Percentiles rank a stretch among this genome's conserved stretches.
phyloP scores from a whole-genome alignment of 768 basidiomycete species.

The Lactarius sp. region DNA sequence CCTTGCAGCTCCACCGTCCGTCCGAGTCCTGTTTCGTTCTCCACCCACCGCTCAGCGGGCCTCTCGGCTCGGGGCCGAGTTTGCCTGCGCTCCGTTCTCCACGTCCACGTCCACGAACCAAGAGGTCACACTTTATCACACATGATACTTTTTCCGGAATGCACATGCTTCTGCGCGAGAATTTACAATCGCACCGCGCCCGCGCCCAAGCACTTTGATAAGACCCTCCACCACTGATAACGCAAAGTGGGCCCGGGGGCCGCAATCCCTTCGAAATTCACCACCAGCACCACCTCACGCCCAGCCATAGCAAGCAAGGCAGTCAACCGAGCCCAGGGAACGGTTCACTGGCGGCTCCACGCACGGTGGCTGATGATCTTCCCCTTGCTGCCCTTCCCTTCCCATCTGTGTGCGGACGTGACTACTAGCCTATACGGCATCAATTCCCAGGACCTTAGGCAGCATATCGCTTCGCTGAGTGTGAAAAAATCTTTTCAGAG shows the following conservation, averaged over 20 bases:
- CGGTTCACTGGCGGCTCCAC: background rate
- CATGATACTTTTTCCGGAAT: background rate
- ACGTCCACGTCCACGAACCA: background rate
- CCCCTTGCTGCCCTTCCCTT: background rate
- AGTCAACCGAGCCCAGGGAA: background rate
- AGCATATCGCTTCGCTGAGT: conserved; percentile 19
- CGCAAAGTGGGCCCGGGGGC: background rate
- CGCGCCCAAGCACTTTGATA: background rate
- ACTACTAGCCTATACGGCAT: background rate
- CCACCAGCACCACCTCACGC: background rate
- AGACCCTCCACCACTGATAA: background rate
- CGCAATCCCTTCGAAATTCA: background rate
- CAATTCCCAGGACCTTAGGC: background rate
- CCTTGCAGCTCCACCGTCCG: too few relatives aligned
- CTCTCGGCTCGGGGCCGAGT: background rate
- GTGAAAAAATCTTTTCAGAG: conserved; percentile 1
- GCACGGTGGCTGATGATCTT: background rate
- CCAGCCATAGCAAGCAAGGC: background rate
- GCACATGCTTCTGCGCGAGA: background rate
- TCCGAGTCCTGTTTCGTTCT: background rate
- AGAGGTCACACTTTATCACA: background rate
- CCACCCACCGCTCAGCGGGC: background rate
- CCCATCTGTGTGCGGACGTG: background rate
- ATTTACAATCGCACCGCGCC: background rate
- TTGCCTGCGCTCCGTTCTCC: background rate